These are phyloP conservation scores for Hypoxylon fragiforme DNA, from an alignment of 495 filamentous ascomycete species.

Conservation along the genomic window DNA sequence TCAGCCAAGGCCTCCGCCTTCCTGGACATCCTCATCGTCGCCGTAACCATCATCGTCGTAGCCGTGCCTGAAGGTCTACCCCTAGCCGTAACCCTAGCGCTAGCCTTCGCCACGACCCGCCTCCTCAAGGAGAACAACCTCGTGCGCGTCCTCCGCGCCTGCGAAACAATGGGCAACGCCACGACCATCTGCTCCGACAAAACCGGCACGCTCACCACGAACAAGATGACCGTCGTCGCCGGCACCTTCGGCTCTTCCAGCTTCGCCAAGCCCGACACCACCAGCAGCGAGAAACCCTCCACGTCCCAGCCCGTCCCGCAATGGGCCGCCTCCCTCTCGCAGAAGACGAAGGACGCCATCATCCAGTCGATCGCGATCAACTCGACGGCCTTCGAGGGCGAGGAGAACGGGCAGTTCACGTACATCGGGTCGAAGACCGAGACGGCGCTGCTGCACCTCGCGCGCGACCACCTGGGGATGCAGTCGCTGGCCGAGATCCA, in stretches of 20 bases:
- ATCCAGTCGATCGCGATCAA: slow-evolving; percentile 70
- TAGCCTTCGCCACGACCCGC: slow-evolving; percentile 78
- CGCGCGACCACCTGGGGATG: slow-evolving; percentile 66
- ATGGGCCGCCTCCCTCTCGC: slow-evolving; percentile 60
- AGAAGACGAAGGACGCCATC: slow-evolving; percentile 58
- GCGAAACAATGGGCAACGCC: slow-evolving; percentile 87
- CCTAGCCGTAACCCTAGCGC: slow-evolving; percentile 77
- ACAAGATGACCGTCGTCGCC: slow-evolving; percentile 73
- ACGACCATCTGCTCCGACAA: slow-evolving; percentile 87
- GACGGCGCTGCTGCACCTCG: slow-evolving; percentile 68
- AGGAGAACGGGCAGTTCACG: slow-evolving; percentile 59
- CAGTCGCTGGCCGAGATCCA: slow-evolving; percentile 59
- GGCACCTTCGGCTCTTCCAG: slow-evolving; percentile 67
- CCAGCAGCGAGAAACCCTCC: slow-evolving; percentile 22
- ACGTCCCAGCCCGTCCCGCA: slow-evolving; percentile 54
- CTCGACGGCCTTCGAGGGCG: slow-evolving; percentile 74
- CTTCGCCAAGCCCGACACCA: slow-evolving; percentile 56
- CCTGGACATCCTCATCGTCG: slow-evolving; percentile 78
- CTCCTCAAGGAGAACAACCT: slow-evolving; percentile 84
- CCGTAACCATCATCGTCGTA: slow-evolving; percentile 80
- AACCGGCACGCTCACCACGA: slow-evolving; percentile 79
- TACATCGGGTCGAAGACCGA: slow-evolving; percentile 80
- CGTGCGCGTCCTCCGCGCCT: slow-evolving; percentile 73
- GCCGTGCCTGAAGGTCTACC: slow-evolving; percentile 84
- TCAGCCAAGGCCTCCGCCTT: slow-evolving; percentile 73